phyloP scores from a whole-genome alignment of 2,329 filamentous ascomycete species.

The Botrytis byssoidea region DNA sequence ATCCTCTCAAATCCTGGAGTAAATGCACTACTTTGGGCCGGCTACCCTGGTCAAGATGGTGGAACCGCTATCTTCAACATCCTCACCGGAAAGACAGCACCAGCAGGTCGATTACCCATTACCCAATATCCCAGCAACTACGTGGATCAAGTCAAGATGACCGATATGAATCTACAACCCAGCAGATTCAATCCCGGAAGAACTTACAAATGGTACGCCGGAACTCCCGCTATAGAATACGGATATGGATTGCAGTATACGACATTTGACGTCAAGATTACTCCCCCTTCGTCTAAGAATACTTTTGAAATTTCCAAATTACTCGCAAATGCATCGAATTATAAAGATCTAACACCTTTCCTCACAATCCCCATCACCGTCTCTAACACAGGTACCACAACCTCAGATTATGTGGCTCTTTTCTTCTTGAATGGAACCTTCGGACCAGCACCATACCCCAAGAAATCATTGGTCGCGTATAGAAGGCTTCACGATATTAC shows the following conservation, averaged over 20 bases:
- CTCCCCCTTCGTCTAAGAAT: neutral
- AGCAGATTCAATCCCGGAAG: constrained; percentile 45
- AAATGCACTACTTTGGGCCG: constrained; percentile 54
- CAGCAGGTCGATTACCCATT: constrained; percentile 49
- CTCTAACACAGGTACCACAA: constrained; percentile 49
- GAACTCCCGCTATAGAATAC: constrained; percentile 50
- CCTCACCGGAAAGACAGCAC: constrained; percentile 45
- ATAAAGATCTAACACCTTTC: constrained; percentile 37
- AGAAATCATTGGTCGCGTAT: constrained; percentile 54
- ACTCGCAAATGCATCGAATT: constrained; percentile 1
- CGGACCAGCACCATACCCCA: constrained; percentile 50
- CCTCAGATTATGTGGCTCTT: constrained; percentile 54
- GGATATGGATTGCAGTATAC: constrained; percentile 48
- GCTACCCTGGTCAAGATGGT: constrained; percentile 60
- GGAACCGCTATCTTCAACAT: constrained; percentile 55
- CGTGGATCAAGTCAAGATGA: constrained; percentile 50
- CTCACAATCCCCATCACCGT: constrained; percentile 42
- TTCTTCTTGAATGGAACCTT: constrained; percentile 49
- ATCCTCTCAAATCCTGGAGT: constrained; percentile 49
- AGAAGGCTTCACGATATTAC: constrained; percentile 37
- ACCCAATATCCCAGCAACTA: constrained; percentile 58
- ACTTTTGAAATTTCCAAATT: constrained; percentile 21
- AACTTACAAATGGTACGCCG: constrained; percentile 59
- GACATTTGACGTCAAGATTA: constrained; percentile 19
- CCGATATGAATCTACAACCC: constrained; percentile 55